Percentiles rank a stretch among this genome's conserved stretches.
Conservation (phyloP, 805 yeast genomes). For the Candida mattraensis region DNA sequence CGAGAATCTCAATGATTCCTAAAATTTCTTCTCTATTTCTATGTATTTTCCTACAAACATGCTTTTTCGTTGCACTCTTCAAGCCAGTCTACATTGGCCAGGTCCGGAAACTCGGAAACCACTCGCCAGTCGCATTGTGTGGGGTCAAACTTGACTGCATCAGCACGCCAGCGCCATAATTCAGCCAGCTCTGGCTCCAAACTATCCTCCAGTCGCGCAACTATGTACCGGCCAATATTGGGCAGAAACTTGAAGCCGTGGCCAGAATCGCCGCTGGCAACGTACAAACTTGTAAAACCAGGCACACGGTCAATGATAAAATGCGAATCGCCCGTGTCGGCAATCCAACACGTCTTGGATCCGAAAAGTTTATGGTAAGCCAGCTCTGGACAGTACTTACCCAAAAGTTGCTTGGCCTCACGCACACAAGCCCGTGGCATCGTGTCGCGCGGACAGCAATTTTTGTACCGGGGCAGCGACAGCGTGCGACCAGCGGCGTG, state of each 20-base stretch:
- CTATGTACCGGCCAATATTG: conserved; percentile 44
- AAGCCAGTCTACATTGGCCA: conserved; percentile 16
- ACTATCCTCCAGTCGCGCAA: conserved; percentile 31
- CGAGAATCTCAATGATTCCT: too few relatives aligned
- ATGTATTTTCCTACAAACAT: too few relatives aligned
- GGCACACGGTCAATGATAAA: conserved; percentile 43
- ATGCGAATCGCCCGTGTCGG: conserved; percentile 43
- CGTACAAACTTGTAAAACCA: conserved; percentile 29
- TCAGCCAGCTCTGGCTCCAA: conserved; percentile 24
- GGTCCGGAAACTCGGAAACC: conserved; percentile 16
- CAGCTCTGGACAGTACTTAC: conserved; percentile 40
- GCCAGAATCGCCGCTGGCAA: conserved; percentile 52
- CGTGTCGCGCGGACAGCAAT: conserved; percentile 35
- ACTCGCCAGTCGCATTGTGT: conserved; percentile 15
- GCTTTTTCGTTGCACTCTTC: too few relatives aligned
- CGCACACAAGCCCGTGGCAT: conserved; percentile 36
- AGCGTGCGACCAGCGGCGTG: conserved; percentile 13
- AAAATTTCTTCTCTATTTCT: too few relatives aligned
- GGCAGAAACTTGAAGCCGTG: conserved; percentile 50
- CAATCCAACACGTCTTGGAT: conserved; percentile 39
- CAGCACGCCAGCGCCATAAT: conserved; percentile 37
- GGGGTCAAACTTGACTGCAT: conserved; percentile 10
- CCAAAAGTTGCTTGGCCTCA: conserved; percentile 34
- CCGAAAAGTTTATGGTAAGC: conserved; percentile 36
- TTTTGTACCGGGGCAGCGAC: conserved; percentile 40